Evolutionary conservation across 1,284 basidiomycete species (phyloP).

Genomic region (Boletus coffeatus): DNA sequence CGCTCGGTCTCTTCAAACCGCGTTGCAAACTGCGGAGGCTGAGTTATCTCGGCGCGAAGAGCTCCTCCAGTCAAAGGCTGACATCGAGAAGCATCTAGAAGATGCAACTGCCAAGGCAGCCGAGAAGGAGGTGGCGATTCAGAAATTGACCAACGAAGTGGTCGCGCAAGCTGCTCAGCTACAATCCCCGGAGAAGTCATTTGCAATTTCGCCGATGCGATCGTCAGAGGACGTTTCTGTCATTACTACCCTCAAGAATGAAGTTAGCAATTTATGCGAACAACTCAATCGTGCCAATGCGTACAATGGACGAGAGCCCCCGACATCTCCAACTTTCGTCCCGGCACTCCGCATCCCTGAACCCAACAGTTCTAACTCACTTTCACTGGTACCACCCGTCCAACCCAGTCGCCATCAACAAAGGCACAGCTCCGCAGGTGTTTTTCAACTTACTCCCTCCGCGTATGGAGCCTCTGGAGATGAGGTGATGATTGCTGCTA

Average conservation of each 20-base stretch:
- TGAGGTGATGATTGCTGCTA: no score
- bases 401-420: constrained; percentile 58
- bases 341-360: constrained; percentile 61
- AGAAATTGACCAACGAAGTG: constrained; percentile 77
- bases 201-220: constrained; percentile 55
- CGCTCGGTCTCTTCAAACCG: constrained; percentile 92
- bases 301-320: no score
- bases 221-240: constrained; percentile 80
- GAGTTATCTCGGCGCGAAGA: constrained; percentile 66
- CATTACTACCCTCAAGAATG: constrained; percentile 85
- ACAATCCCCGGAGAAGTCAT: constrained; percentile 71
- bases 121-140: constrained; percentile 44
- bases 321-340: constrained; percentile 77
- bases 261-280: constrained; percentile 88
- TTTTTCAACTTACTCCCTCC: constrained; percentile 49
- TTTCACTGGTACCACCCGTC: constrained; percentile 29
- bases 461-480: no score
- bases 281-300: no score
- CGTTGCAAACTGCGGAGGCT: constrained; percentile 69
- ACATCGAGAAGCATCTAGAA: no score
- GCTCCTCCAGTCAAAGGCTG: constrained; percentile 33
- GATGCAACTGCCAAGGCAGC: no score
- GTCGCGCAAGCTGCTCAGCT: constrained; percentile 70
- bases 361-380: constrained; percentile 38
- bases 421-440: constrained; percentile 81